A percentile compares a stretch with the other conserved stretches of the same genome.
phyloP scores from a whole-genome alignment of 2,329 filamentous ascomycete genomes.

The Apiospora phragmitis region DNA sequence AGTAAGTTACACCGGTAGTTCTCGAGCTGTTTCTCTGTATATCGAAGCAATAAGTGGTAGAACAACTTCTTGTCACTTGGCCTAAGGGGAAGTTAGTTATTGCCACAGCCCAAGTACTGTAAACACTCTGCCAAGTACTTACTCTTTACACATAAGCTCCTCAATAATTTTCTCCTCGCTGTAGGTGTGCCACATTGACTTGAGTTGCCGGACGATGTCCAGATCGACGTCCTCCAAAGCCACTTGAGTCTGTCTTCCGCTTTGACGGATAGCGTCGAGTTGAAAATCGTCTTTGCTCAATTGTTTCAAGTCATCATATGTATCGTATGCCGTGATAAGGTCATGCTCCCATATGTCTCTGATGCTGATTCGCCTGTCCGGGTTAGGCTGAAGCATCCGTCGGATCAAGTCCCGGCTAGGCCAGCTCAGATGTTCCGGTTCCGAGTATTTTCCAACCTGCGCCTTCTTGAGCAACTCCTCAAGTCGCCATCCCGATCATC shows the following conservation, averaged over 20 bases:
- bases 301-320: constrained; percentile 61
- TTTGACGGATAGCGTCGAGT: constrained; percentile 59
- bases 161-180: constrained; percentile 70
- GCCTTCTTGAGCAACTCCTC: constrained; percentile 62
- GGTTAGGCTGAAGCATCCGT: constrained; percentile 77
- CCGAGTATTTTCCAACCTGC: constrained; percentile 58
- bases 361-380: constrained; percentile 76
- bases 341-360: constrained; percentile 84
- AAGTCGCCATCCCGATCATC: constrained; percentile 60
- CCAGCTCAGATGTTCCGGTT: constrained; percentile 61
- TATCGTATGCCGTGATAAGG: constrained; percentile 80
- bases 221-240: constrained; percentile 70
- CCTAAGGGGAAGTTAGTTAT: constrained; percentile 42
- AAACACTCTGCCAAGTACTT: constrained; percentile 35
- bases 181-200: constrained; percentile 88
- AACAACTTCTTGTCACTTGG: constrained; percentile 91
- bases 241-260: constrained; percentile 58
- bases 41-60: constrained; percentile 80
- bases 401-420: constrained; percentile 79
- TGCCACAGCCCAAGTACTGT: constrained; percentile 16
- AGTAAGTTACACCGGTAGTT: constrained; percentile 79
- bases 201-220: constrained; percentile 81
- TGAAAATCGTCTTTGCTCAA: constrained; percentile 41
- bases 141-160: constrained; percentile 67
- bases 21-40: constrained; percentile 81